Conservation (phyloP, 768 basidiomycete genomes). For the Leccinum boreale region DNA sequence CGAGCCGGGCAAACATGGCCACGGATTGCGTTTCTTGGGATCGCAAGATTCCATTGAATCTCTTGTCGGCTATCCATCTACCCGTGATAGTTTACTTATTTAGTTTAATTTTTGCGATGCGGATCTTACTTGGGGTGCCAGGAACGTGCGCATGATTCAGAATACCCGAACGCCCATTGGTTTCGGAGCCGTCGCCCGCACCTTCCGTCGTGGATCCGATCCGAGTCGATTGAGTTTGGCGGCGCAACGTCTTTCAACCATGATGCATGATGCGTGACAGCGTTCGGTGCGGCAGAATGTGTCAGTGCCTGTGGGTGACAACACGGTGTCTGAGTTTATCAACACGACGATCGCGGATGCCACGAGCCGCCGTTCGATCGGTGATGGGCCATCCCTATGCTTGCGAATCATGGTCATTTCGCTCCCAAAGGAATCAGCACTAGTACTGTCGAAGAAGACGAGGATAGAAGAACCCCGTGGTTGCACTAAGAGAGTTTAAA, state of each 20-base stretch:
- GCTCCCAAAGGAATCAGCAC: not conserved
- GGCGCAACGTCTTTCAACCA: not conserved
- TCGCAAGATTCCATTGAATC: not conserved
- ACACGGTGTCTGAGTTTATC: constrained; percentile 1
- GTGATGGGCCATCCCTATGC: no score
- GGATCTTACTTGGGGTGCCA: not conserved
- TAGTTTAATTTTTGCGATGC: not conserved
- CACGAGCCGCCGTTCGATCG: no score
- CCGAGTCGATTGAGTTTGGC: not conserved
- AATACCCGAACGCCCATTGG: not conserved
- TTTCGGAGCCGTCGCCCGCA: not conserved
- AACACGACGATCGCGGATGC: not conserved
- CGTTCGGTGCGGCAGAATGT: not conserved
- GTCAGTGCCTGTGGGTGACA: constrained; percentile 6
- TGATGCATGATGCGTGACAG: not conserved
- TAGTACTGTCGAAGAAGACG: constrained; percentile 4
- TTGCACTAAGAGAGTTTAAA: not conserved
- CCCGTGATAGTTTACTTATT: not conserved
- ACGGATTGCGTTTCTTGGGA: not conserved
- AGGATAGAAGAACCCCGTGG: not conserved
- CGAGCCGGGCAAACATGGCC: not conserved
- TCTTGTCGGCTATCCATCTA: not conserved
- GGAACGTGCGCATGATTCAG: not conserved
- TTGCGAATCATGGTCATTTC: no score
- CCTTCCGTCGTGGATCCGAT: not conserved